A percentile compares a stretch with the other conserved stretches of the same genome.
These are phyloP conservation scores for Cercospora zeina DNA, from an alignment of 2,329 filamentous ascomycete genomes.

Conservation along the genomic window DNA sequence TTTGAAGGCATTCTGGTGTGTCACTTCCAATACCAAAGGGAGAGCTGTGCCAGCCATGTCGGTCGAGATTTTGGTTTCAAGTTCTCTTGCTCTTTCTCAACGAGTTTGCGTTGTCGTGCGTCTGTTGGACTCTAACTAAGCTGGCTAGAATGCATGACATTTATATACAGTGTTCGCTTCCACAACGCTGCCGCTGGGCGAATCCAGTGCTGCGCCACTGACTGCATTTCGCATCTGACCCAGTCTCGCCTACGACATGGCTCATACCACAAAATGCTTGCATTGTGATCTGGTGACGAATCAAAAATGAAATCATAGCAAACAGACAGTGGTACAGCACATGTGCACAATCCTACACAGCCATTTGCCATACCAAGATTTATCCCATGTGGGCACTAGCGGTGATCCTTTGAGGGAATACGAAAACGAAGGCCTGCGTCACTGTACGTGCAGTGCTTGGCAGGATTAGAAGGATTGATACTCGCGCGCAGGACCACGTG, in stretches of 20 bases:
- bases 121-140: not conserved
- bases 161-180: not conserved
- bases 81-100: not conserved
- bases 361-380: not conserved
- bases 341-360: not conserved
- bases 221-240: not conserved
- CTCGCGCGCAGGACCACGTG: not conserved
- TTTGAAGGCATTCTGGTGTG: not conserved
- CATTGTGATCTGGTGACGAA: not conserved
- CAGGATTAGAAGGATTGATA: not conserved
- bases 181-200: not conserved
- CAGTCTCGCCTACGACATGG: not conserved
- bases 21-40: not conserved
- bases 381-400: not conserved
- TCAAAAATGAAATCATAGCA: not conserved
- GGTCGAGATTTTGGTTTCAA: not conserved
- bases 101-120: not conserved
- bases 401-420: not conserved
- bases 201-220: not conserved
- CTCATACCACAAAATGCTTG: not conserved
- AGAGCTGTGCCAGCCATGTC: not conserved
- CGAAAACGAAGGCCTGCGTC: conserved; percentile 4
- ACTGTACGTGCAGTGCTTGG: not conserved
- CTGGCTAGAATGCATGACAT: not conserved
- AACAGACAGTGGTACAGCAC: not conserved